These are phyloP conservation scores for Xylaria castorea DNA, from an alignment of 495 filamentous ascomycete species.

Conservation along the genomic window DNA sequence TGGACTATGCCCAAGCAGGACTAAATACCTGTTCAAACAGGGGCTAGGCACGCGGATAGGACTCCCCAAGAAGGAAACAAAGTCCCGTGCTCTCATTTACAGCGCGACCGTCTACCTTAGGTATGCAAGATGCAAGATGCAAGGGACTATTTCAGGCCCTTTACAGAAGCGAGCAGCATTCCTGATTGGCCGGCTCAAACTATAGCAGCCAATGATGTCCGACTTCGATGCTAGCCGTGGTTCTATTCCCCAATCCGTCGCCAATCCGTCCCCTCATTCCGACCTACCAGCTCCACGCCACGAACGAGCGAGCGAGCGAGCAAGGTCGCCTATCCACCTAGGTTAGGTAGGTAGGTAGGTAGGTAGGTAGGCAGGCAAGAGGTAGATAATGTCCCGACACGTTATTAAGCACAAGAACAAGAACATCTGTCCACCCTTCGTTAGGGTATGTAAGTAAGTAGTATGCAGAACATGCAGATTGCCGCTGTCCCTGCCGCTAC, in stretches of 20 bases:
- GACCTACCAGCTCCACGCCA: slow-evolving; percentile 5
- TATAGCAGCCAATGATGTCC: slow-evolving; percentile 11
- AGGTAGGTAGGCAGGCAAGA: slow-evolving; percentile 2
- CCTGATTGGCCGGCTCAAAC: slow-evolving; percentile 11
- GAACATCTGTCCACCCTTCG: not conserved
- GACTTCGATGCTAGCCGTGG: not conserved
- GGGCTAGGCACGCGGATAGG: not conserved
- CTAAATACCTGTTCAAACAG: not conserved
- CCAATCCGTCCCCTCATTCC: slow-evolving; percentile 6
- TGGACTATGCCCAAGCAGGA: slow-evolving; percentile 19
- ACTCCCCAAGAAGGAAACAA: slow-evolving; percentile 16
- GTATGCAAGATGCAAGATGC: slow-evolving; percentile 23
- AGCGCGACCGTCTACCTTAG: slow-evolving; percentile 2
- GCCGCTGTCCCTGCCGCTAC: not conserved
- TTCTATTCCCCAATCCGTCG: not conserved
- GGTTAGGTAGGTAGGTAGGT: slow-evolving; percentile 5
- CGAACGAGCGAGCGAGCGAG: not conserved
- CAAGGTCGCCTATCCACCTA: not conserved
- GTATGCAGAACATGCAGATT: slow-evolving; percentile 2
- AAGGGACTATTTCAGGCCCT: slow-evolving; percentile 29
- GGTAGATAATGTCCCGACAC: not conserved
- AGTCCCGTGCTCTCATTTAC: slow-evolving; percentile 25
- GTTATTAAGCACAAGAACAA: not conserved
- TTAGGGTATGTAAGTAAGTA: not conserved
- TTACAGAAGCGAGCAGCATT: slow-evolving; percentile 27